Evolutionary conservation across 495 filamentous ascomycete genomes (phyloP), one percentile per base, ranked within the genome.

Genomic region (Cryomyces antarcticus): DNA sequence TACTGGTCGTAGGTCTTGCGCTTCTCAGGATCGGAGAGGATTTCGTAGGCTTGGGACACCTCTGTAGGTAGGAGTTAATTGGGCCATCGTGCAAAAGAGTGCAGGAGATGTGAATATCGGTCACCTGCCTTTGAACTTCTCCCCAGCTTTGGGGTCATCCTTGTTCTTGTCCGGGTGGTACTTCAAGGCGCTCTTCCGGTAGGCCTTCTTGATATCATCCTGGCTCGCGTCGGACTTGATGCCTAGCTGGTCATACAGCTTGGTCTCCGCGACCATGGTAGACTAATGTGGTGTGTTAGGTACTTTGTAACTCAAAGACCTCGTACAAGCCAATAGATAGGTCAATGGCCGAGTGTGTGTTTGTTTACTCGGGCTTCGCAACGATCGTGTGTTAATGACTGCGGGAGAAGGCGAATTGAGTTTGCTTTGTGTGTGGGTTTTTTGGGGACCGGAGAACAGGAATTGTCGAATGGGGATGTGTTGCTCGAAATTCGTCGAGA

Each of bases 151-250:
- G 12, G 85, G 78, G 51, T 89, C 82, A 60, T 92, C 79, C 57
- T 86, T 88, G 66, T 96, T 96, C 68, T 96, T 96, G 61, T 97
- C 89, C 0, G 89, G 89, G 55, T 97, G 89, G 56, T 75, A 77
- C 66, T 93, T 95, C 56, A 97, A 63, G 37, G 89, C 92, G 13
- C 46, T 39, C 42, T 64, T 64, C 9, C 78, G 67, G 57, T 97
- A 97, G 31, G 78, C 89, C 54, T 99, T 99, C 62, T 93, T 95
- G 61, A 99, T 89, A 44, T 96, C 86, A 55, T 95, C 89, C 54
- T 87, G 80, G 3, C 72, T 71, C 4, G 88, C 83, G 42, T 75
- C 71, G 7, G 89, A 73, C 52, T 78, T 79, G 65, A 93, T 59
- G 57, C 70, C 69, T 39, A 63, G 47, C 42, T 48, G 49, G 53